phyloP scores from a whole-genome alignment of 2,329 filamentous ascomycete species.

The Aaosphaeria pasadenensis region DNA sequence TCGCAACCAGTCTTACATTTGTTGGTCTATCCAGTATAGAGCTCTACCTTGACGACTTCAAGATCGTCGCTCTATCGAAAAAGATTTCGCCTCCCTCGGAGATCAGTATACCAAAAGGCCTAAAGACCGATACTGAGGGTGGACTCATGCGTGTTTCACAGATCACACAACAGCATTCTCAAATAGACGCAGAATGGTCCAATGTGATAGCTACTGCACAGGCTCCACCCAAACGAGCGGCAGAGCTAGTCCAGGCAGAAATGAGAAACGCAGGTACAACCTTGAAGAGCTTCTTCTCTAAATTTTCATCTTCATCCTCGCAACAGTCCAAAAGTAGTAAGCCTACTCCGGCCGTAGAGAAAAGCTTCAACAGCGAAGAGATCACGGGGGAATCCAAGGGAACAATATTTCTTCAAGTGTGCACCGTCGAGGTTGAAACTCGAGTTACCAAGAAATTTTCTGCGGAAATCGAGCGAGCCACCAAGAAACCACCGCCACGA shows the following conservation, averaged over 20 bases:
- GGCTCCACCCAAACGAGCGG: conserved; percentile 41
- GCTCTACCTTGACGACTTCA: conserved; percentile 85
- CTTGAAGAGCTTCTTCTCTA: conserved; percentile 40
- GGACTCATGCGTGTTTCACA: conserved; percentile 80
- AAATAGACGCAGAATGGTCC: conserved; percentile 90
- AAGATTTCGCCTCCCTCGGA: conserved; percentile 76
- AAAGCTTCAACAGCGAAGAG: conserved; percentile 41
- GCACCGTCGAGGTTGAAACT: conserved; percentile 77
- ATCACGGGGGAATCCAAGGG: conserved; percentile 68
- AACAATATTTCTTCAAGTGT: conserved; percentile 85
- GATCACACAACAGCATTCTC: conserved; percentile 82
- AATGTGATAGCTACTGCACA: conserved; percentile 82
- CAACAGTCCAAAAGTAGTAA: conserved; percentile 19
- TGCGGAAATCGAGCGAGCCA: conserved; percentile 86
- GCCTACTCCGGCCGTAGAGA: conserved; percentile 12
- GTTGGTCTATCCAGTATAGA: conserved; percentile 86
- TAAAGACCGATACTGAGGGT: conserved; percentile 80
- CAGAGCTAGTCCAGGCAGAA: conserved; percentile 32
- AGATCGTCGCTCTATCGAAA: conserved; percentile 75
- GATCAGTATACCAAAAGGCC: conserved; percentile 70
- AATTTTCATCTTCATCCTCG: conserved; percentile 26
- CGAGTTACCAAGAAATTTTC: conserved; percentile 71
- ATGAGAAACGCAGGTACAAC: conserved; percentile 33
- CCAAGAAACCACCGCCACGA: conserved; percentile 94
- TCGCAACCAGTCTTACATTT: conserved; percentile 94